Base-by-base conservation (phyloP, 2,329 filamentous ascomycete species). In the Fusarium cyanostomum region DNA sequence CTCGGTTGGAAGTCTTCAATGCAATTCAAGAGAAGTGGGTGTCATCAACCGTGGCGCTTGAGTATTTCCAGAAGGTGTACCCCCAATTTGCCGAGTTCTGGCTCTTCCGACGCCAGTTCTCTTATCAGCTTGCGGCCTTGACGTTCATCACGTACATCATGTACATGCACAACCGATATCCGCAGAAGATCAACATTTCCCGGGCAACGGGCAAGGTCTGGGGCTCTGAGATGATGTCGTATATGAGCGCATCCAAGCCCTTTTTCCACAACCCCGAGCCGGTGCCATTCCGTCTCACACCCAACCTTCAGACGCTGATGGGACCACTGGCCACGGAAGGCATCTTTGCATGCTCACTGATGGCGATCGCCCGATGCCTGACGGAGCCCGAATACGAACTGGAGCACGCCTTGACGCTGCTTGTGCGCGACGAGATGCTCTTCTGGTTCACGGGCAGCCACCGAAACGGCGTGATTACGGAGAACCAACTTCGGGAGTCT, bases 121-220 rank as follows among this genome's bases (percentile, higher is more conserved):
- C 92, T 18, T 97, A 98, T 81, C 95, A 99, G 78, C 89, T 97
- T 61, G 94, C 95, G 16, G 88, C 94, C 2, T 85, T 98, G 64
- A 97, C 95, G 1, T 99, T 99, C 80, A 97, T 99, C 91, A 98
- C 95, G 5, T 99, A 98, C 74, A 90, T 97, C 57, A 90, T 99
- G 81, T 94, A 94, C 80, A 98, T 99, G 88, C 92, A 94, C 74
- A 92, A 92, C 75, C 91, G 95, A 27, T 97, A 95, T 77, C 96
- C 95, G 7, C 92, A 94, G 77, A 99, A 99, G 83, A 90, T 98
- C 76, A 90, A 91, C 78, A 96, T 99, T 72, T 90, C 92, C 10
- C 89, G 93, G 21, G 86, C 86, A 27, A 93, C 90, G 7, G 96
- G 96, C 65, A 95, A 96, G 72, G 91, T 99, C 68, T 99, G 96